Conservation (phyloP, 805 yeast genomes). For the Yamadazyma philogaea region DNA sequence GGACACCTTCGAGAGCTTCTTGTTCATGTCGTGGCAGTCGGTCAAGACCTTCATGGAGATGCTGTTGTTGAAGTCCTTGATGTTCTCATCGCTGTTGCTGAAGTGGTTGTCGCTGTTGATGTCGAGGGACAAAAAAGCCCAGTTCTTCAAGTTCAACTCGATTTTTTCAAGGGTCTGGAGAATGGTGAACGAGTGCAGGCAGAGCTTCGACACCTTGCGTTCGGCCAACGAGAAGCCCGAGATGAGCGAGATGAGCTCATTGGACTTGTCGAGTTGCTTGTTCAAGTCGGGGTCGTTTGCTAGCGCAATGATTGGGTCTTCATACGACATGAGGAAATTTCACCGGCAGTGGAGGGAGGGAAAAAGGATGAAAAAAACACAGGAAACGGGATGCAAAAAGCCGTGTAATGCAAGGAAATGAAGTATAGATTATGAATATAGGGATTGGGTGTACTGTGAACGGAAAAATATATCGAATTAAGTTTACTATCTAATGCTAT, state of each 20-base stretch:
- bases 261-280: conserved; percentile 37
- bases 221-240: conserved; percentile 44
- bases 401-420: not conserved
- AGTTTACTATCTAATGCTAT: not conserved
- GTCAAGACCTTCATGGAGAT: conserved; percentile 53
- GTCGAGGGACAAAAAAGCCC: conserved; percentile 56
- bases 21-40: conserved; percentile 48
- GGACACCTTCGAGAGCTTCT: conserved; percentile 38
- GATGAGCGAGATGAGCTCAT: conserved; percentile 39
- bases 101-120: conserved; percentile 44
- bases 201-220: conserved; percentile 43
- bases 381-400: not conserved
- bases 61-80: conserved; percentile 45
- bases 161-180: conserved; percentile 50
- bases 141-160: conserved; percentile 45
- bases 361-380: not conserved
- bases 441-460: too few relatives aligned
- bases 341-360: not conserved
- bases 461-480: not conserved
- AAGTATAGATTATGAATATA: too few relatives aligned
- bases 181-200: conserved; percentile 46
- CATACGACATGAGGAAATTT: conserved; percentile 21
- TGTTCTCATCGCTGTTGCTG: conserved; percentile 16
- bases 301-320: conserved; percentile 47
- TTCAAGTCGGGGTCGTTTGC: conserved; percentile 50